Percentiles rank a stretch among this genome's conserved stretches.
Evolutionary conservation across 2,329 filamentous ascomycete species (phyloP).

Genomic region (Aureobasidium namibiae): DNA sequence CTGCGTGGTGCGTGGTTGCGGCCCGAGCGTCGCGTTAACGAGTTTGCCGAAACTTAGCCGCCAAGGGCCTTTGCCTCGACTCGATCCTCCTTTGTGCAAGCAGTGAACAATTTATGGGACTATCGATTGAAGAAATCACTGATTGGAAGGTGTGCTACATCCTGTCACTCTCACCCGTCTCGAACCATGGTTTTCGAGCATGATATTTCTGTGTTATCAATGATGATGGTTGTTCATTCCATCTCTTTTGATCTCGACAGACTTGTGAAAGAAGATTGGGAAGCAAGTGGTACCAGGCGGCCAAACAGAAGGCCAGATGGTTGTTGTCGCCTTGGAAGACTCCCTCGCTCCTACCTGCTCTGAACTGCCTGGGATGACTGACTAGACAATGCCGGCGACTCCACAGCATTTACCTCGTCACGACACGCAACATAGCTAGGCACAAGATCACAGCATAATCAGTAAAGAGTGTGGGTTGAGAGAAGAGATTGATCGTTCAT

Average conservation of each 20-base stretch:
- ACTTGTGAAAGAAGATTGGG: no score
- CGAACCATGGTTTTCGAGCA: no score
- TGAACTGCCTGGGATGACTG: no score
- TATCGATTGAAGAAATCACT: background rate
- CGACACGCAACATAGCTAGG: background rate
- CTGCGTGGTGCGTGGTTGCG: background rate
- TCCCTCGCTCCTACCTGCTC: no score
- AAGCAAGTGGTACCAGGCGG: no score
- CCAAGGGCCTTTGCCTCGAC: background rate
- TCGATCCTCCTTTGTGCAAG: background rate
- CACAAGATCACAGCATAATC: background rate
- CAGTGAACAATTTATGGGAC: background rate
- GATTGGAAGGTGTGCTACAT: no score
- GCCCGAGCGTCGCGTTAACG: background rate
- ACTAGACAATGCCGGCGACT: no score
- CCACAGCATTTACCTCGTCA: no score
- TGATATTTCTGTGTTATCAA: background rate
- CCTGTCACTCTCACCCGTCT: no score
- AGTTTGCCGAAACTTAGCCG: background rate
- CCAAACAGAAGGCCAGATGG: no score
- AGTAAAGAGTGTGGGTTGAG: background rate
- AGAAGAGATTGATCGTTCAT: constrained; percentile 6
- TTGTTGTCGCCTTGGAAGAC: no score
- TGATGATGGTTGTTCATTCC: background rate
- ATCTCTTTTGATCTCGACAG: no score